Conservation (phyloP, 176 grass and related monocot species). For the Carex cristatella region DNA sequence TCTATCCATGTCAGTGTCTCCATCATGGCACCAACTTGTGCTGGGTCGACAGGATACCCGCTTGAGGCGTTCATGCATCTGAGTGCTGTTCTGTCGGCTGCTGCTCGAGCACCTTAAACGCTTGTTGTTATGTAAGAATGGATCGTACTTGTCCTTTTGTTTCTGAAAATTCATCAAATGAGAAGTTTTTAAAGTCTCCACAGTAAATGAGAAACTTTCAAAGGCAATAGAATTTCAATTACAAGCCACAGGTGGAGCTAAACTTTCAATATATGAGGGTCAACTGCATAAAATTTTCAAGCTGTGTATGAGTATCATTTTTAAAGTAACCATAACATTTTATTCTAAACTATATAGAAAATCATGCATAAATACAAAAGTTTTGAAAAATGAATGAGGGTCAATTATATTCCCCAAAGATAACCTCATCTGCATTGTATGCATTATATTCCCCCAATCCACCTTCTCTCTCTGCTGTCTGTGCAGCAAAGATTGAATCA, state of each 20-base stretch:
- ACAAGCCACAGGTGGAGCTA: too few species aligned
- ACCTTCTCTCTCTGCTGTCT: conserved; percentile 28
- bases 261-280: too few species aligned
- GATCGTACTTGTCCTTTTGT: not conserved
- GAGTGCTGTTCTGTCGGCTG: not conserved
- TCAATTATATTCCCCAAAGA: not conserved
- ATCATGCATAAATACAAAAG: too few species aligned
- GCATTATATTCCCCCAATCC: not conserved
- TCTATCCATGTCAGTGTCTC: conserved; percentile 26
- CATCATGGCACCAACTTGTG: not conserved
- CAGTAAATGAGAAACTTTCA: not conserved
- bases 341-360: too few species aligned
- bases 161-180: not conserved
- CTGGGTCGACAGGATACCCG: too few species aligned
- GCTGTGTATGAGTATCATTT: too few species aligned
- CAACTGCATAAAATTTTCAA: too few species aligned
- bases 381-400: too few species aligned
- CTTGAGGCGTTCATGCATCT: not conserved
- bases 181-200: not conserved
- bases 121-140: not conserved
- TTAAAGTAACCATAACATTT: too few species aligned
- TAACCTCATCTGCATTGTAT: conserved; percentile 35
- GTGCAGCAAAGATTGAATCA: conserved; percentile 66
- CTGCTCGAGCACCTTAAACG: not conserved
- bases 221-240: not conserved